Conservation (phyloP, 75 land plant genomes). For the Sequoia sempervirens region DNA sequence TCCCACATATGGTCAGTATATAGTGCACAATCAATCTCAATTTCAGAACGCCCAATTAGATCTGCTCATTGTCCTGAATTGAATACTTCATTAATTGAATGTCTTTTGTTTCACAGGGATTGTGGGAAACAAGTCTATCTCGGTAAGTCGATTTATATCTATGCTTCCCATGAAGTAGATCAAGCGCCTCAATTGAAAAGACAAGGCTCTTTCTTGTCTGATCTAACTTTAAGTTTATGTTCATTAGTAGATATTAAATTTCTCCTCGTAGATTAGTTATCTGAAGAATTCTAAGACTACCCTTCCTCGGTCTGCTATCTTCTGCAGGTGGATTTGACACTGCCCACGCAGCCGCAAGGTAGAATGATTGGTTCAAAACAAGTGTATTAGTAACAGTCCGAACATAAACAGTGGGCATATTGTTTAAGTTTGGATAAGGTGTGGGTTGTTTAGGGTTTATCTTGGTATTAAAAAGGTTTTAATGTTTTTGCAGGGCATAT, state of each 20-base stretch:
- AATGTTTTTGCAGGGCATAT: conserved; percentile 39
- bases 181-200: too few species aligned
- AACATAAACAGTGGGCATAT: background rate
- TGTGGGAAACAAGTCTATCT: conserved; percentile 85
- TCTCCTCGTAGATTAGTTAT: background rate
- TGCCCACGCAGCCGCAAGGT: conserved; percentile 87
- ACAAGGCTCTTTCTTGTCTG: too few species aligned
- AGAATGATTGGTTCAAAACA: background rate
- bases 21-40: background rate
- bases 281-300: background rate
- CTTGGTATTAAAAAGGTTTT: background rate
- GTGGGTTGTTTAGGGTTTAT: too few species aligned
- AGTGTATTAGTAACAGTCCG: too few species aligned
- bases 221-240: too few species aligned
- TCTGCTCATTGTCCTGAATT: background rate
- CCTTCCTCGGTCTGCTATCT: background rate
- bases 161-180: too few species aligned
- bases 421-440: background rate
- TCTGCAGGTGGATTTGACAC: conserved; percentile 80
- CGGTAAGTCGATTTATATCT: conserved; percentile 28
- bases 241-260: too few species aligned
- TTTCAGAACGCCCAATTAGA: background rate
- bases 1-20: conserved; percentile 74
- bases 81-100: background rate
- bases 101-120: conserved; percentile 48